A percentile compares a stretch with the other conserved stretches of the same genome.
Conservation (phyloP, 192 early-diverging fungal genomes). For the Funneliformis geosporum region DNA sequence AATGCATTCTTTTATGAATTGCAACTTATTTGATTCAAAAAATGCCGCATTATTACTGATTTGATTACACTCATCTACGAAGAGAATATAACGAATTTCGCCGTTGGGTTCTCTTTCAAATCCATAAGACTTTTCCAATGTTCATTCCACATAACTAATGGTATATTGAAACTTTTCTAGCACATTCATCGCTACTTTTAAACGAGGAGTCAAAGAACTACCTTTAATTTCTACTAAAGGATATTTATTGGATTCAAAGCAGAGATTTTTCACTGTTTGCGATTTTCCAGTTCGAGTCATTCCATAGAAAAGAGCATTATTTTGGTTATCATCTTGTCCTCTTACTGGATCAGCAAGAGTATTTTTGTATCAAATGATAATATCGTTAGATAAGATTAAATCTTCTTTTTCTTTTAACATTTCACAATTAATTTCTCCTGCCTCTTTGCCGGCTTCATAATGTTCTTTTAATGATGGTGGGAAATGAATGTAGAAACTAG, state of each 20-base stretch:
- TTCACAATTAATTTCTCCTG: background rate
- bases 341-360: too few relatives aligned
- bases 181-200: background rate
- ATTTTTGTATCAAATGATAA: background rate
- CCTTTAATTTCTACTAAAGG: conserved; percentile 19
- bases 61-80: conserved; percentile 14
- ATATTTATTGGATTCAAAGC: background rate
- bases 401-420: too few relatives aligned
- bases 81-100: conserved; percentile 3
- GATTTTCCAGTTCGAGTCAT: background rate
- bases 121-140: background rate
- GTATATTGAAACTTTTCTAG: conserved; percentile 6
- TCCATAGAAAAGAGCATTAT: conserved; percentile 12
- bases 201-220: background rate
- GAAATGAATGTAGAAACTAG: conserved; percentile 2
- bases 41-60: background rate
- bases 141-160: conserved; percentile 7
- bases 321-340: too few relatives aligned
- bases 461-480: background rate
- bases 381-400: background rate
- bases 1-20: conserved; percentile 9
- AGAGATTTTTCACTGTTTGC: background rate
- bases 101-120: conserved; percentile 6
- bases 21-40: background rate
- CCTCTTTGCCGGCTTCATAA: background rate